Base-by-base conservation (phyloP, 192 early-diverging fungal species). In the Linnemannia zychae region DNA sequence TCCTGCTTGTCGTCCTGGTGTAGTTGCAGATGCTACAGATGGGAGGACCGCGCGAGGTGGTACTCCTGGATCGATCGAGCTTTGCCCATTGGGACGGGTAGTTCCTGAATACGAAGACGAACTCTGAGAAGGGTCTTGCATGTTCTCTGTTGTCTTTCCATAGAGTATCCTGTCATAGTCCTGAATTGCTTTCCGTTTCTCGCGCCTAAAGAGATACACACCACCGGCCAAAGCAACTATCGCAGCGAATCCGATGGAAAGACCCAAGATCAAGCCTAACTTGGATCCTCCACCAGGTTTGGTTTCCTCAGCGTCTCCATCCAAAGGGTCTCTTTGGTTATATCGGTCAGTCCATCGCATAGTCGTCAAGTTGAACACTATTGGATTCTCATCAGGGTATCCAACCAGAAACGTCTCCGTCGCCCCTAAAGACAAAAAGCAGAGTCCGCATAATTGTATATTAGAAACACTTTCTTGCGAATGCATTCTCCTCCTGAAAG, bases 261-360 rank as follows among this genome's bases (percentile, higher is more conserved):
- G 71, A 44, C 71, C 71, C 38, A 72, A 28, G 31, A 72, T 49
- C 3, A 72, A 28, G 4, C 44, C 71, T n/a, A 72, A 47, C 18
- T 63, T 63, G 12, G 57, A 63, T 63, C 36, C 38, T 6, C 20
- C 38, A 12, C 20, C 33, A 69, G 17, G 20, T 16, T 15, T 38
- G 37, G 40, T 6, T 44, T 44, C 40, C 9, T 20, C 20, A 0
- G 38, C 17, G 18, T 40, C 38, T 16, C 33, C 20, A 24, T 69
- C 37, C 37, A 22, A 3, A 18, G 67, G 7, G 1, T 22, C 57
- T 13, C 15, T 63, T 31, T 63, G 57, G 11, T 63, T 72, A 17
- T 72, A 48, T 20, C 37, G 28, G n/a, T 44, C 28, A 22, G 71
- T 48, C 71, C 71, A 72, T 46, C 5, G 31, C 38, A 48, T 72